Evolutionary conservation across 352 stramenopile species (phyloP).

Genomic region (Globisporangium iwayamae): DNA sequence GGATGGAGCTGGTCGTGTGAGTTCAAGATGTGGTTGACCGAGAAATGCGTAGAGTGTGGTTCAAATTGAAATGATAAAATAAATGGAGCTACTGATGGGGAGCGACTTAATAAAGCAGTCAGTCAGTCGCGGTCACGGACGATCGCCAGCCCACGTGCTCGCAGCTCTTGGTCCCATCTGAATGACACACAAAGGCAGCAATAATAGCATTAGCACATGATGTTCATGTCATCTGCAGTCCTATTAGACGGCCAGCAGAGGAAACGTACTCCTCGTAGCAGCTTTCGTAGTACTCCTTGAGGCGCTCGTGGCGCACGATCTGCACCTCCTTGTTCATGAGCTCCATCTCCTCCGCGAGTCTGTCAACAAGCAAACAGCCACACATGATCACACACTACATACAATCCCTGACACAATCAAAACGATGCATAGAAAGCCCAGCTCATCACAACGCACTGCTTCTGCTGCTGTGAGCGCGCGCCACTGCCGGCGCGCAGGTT

Average conservation of each 20-base stretch:
- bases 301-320: slow-evolving; percentile 53
- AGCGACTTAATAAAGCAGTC: not conserved
- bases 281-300: slow-evolving; percentile 70
- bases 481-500: slow-evolving; percentile 51
- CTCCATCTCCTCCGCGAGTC: slow-evolving; percentile 68
- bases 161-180: slow-evolving; percentile 71
- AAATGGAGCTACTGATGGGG: not conserved
- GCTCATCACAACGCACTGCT: slow-evolving; percentile 33
- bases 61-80: too few species aligned
- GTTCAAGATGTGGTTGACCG: too few species aligned
- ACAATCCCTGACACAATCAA: not conserved
- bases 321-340: slow-evolving; percentile 73
- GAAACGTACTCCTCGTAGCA: slow-evolving; percentile 64
- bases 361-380: slow-evolving; percentile 12
- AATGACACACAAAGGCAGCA: not conserved
- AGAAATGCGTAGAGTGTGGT: too few species aligned
- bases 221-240: not conserved
- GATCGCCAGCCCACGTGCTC: slow-evolving; percentile 64
- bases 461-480: slow-evolving; percentile 45
- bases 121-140: slow-evolving; percentile 62
- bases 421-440: not conserved
- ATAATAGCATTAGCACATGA: not conserved
- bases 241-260: not conserved
- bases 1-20: too few species aligned
- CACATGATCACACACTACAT: not conserved